Percentiles rank a stretch among this genome's conserved stretches.
Evolutionary conservation across 2,329 filamentous ascomycete species (phyloP).

Genomic region (Exophiala viscosa): DNA sequence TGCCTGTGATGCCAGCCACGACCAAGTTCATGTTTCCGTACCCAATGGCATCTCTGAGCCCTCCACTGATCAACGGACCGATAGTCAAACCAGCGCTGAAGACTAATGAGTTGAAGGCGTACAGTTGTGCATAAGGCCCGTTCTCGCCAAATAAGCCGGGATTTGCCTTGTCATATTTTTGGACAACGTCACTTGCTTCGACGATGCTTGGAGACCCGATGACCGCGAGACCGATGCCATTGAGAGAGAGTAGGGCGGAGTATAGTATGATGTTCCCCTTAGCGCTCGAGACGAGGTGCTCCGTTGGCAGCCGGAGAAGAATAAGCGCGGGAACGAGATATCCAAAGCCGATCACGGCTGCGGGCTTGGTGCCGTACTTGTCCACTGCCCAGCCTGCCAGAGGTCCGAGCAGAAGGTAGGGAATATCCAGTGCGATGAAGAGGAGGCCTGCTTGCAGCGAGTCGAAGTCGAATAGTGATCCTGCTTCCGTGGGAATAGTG

Average conservation of each 20-base stretch:
- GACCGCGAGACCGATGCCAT: slow-evolving; percentile 51
- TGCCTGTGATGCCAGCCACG: slow-evolving; percentile 18
- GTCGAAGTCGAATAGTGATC: slow-evolving; percentile 24
- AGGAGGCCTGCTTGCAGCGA: slow-evolving; percentile 37
- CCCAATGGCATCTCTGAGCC: slow-evolving; percentile 22
- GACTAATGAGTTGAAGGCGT: slow-evolving; percentile 61
- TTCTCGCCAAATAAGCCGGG: slow-evolving; percentile 52
- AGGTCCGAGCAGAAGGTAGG: slow-evolving; percentile 25
- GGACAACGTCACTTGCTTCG: slow-evolving; percentile 54
- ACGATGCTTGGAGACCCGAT: slow-evolving; percentile 56
- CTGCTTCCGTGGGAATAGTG: slow-evolving; percentile 27
- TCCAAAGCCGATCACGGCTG: slow-evolving; percentile 30
- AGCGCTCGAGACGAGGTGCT: slow-evolving; percentile 35
- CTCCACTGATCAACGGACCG: slow-evolving; percentile 48
- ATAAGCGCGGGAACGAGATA: slow-evolving; percentile 26
- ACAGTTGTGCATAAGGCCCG: slow-evolving; percentile 63
- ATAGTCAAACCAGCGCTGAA: slow-evolving; percentile 58
- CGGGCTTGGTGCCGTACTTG: slow-evolving; percentile 37
- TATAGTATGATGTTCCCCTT: slow-evolving; percentile 39
- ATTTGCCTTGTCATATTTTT: slow-evolving; percentile 55
- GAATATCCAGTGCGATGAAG: slow-evolving; percentile 41
- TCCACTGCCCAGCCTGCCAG: slow-evolving; percentile 40
- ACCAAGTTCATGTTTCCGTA: slow-evolving; percentile 28
- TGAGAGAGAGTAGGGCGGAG: slow-evolving; percentile 44
- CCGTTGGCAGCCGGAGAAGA: slow-evolving; percentile 28